Conservation (phyloP, 148 eudicot genomes). For the Rhododendron williamsianum region DNA sequence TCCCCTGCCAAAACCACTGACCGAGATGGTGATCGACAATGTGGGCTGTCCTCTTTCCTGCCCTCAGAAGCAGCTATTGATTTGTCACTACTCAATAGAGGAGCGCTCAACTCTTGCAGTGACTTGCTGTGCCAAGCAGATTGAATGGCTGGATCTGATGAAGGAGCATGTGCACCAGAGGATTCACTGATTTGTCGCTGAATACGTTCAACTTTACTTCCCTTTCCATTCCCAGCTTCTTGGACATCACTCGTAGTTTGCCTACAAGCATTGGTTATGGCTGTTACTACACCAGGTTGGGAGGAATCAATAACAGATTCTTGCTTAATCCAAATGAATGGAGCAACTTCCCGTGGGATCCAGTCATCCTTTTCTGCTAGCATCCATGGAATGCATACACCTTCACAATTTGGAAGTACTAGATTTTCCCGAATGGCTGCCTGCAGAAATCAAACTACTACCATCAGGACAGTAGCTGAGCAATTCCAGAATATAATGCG, state of each 20-base stretch:
- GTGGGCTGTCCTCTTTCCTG: conserved; percentile 24
- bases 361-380: conserved; percentile 93
- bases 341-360: conserved; percentile 66
- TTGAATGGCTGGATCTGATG: conserved; percentile 22
- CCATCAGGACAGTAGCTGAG: background rate
- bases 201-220: conserved; percentile 22
- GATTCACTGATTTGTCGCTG: conserved; percentile 19
- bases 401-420: conserved; percentile 82
- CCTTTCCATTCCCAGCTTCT: conserved; percentile 31
- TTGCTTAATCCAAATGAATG: conserved; percentile 57
- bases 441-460: conserved; percentile 36
- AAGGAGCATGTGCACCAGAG: conserved; percentile 8
- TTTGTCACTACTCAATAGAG: conserved; percentile 33
- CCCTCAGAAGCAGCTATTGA: conserved; percentile 5
- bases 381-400: conserved; percentile 69
- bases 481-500: background rate
- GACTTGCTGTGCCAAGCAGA: conserved; percentile 20
- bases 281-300: conserved; percentile 22
- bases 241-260: conserved; percentile 9
- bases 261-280: conserved; percentile 9
- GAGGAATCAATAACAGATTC: conserved; percentile 35
- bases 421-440: conserved; percentile 68
- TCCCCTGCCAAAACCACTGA: conserved; percentile 39
- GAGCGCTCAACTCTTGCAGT: conserved; percentile 24
- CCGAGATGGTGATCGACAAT: conserved; percentile 27